Base-by-base conservation (phyloP, 805 yeast genomes). In the Hanseniaspora thailandica region DNA sequence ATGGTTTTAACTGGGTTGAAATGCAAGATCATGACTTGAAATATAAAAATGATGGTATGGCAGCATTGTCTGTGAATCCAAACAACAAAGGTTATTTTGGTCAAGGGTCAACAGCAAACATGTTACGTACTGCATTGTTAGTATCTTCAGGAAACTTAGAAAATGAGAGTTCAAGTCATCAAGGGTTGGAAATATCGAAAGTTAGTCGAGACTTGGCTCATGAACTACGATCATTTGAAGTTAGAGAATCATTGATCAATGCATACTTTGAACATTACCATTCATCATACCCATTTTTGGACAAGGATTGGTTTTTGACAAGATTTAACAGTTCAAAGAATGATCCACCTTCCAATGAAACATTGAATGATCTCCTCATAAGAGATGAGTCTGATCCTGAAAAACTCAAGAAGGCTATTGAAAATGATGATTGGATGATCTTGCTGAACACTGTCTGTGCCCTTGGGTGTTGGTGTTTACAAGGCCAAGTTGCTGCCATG, bases 401-500 rank as follows among this genome's bases (percentile, higher is more conserved):
- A 9, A 30, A 23, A 1, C 25, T 50, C 5, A 64, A 73, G 45
- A 69, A 71, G 43, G 70, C 69, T 38, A 69, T 72, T 22, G 40
- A 51, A 17, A 20, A 54, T 25, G 46, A 40, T 30, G 59, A 61
- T 35, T 79, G 81, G 80, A 75, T 75, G 57, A 69, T 80, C 22
- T 59, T 82, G 31, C 63, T 78, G 40, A 76, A 80, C 59, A 72
- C 81, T 0, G 78, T 81, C 0, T 62, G 81, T 26, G 83, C 84
- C 0, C 65, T 82, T n/a, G 88, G 87, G 15, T 75, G 84, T 23
- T 81, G 84, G 82, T 78, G 84, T 61, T 57, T 74, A 10, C 72
- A 76, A 58, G 82, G 81, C 13, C 82, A 79, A 57, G 63, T 63
- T 5, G 60, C 70, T 17, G 68, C 76, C 1, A 47, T 53, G 52